These are phyloP conservation scores for Cryptococcus sp. DNA, from an alignment of 1,284 basidiomycete species.

Conservation along the genomic window DNA sequence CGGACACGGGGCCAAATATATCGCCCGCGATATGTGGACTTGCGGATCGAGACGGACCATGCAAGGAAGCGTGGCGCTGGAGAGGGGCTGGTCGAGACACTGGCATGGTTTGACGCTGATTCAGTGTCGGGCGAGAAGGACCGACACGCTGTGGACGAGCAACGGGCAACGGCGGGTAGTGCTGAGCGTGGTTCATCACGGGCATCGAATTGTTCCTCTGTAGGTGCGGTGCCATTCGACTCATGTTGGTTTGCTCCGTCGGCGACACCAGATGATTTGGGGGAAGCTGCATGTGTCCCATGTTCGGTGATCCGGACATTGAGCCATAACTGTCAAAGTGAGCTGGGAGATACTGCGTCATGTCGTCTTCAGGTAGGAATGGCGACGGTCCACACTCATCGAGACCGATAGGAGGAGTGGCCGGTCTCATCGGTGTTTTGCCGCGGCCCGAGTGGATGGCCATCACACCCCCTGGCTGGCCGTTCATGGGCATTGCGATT, in stretches of 20 bases:
- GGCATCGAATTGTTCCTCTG: slow-evolving; percentile 22
- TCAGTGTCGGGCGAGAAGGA: slow-evolving; percentile 18
- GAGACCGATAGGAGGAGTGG: slow-evolving; percentile 14
- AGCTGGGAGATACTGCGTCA: slow-evolving; percentile 17
- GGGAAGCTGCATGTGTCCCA: slow-evolving; percentile 9
- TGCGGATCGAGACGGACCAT: slow-evolving; percentile 24
- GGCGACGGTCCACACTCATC: slow-evolving; percentile 20
- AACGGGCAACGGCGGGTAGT: slow-evolving; percentile 8
- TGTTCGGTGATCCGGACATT: slow-evolving; percentile 13
- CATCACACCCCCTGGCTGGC: slow-evolving; percentile 17
- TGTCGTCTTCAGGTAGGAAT: slow-evolving; percentile 22
- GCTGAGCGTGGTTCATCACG: slow-evolving; percentile 10
- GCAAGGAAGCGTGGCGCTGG: slow-evolving; percentile 34
- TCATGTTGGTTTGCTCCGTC: slow-evolving; percentile 25
- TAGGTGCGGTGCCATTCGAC: slow-evolving; percentile 14
- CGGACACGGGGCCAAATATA: slow-evolving; percentile 33
- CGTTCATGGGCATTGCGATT: slow-evolving; percentile 24
- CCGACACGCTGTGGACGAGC: slow-evolving; percentile 7
- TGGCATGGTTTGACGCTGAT: slow-evolving; percentile 26
- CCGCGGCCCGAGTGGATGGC: slow-evolving; percentile 12
- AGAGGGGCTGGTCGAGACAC: slow-evolving; percentile 17
- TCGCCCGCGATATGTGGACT: slow-evolving; percentile 41
- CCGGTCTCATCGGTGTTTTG: slow-evolving; percentile 12
- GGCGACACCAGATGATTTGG: slow-evolving; percentile 24
- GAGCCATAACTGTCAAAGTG: slow-evolving; percentile 18